Percentiles rank a stretch among this genome's conserved stretches.
phyloP scores from a whole-genome alignment of 805 yeast species.

The Priceomyces medius region DNA sequence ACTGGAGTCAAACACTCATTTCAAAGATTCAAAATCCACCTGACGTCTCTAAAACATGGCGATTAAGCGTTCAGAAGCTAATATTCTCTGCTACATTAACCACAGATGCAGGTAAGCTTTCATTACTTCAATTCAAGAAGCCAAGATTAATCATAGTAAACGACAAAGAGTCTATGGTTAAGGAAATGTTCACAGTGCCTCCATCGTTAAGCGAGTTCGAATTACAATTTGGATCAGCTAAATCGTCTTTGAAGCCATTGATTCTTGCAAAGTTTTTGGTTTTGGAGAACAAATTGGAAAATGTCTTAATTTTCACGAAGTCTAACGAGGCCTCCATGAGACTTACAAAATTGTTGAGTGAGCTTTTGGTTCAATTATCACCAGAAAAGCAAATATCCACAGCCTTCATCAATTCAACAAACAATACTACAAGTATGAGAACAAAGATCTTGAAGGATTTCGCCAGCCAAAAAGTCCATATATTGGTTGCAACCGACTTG shows the following conservation, averaged over 20 bases:
- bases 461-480: constrained; percentile 47
- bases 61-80: constrained; percentile 52
- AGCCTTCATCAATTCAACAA: constrained; percentile 58
- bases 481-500: constrained; percentile 81
- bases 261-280: constrained; percentile 57
- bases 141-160: constrained; percentile 81
- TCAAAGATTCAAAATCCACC: constrained; percentile 26
- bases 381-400: constrained; percentile 16
- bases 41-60: constrained; percentile 33
- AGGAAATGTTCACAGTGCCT: constrained; percentile 65
- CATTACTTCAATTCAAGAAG: constrained; percentile 62
- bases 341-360: constrained; percentile 57
- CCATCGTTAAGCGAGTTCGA: constrained; percentile 45
- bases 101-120: constrained; percentile 84
- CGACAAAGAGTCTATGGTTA: constrained; percentile 44
- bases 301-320: constrained; percentile 62
- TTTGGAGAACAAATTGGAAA: constrained; percentile 26
- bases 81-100: constrained; percentile 92
- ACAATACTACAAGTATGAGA: constrained; percentile 49
- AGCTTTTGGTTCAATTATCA: constrained; percentile 33
- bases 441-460: constrained; percentile 60
- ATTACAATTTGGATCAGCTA: constrained; percentile 38
- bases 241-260: constrained; percentile 66
- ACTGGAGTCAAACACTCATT: constrained; percentile 73
- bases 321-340: constrained; percentile 89